Base-by-base conservation (phyloP, 1,284 basidiomycete species). In the Cerioporus squamosus region DNA sequence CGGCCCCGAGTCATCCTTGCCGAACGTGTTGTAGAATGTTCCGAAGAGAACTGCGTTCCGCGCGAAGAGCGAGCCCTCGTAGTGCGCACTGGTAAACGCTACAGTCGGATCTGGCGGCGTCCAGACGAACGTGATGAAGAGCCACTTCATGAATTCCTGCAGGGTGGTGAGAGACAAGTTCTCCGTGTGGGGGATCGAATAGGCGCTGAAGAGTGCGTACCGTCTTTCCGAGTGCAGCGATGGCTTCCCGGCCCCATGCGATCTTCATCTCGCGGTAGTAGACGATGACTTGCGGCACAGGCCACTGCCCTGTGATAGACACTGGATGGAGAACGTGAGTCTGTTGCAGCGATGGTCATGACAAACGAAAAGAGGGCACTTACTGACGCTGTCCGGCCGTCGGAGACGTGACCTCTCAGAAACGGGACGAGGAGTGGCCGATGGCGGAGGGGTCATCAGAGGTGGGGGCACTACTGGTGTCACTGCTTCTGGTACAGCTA, bases 221-320 rank as follows among this genome's bases (percentile, higher is more conserved):
- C 20, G 29, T 33, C 20, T 55, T 49, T 14, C 53, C 53, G 17
- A 55, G 53, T 7, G 53, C 53, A 18, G 53, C 50, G 29, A 59
- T 50, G 10, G 53, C 57, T 12, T 55, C 53, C 14, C 57, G 44
- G 20, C 57, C 57, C 57, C 57, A 59, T 26, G 57, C 57, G 26
- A 55, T 46, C 43, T 59, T 59, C 22, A 55, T 40, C 23, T 55
- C 57, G 29, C 53, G 53, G 29, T 44, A 59, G 44, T 50, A 51
- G 4, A 59, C 48, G n/a, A 59, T 52, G 38, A 59, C 53, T 26
- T 59, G 57, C 8, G 57, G 57, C 8, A 59, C 53, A 15, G 57
- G 57, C 57, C 53, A 55, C 15, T 56, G 52, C 2, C 52, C 51
- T 15, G 42, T 31, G 2, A 53, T 22, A 14, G 52, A 53, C 18